Percentiles rank a stretch among this genome's conserved stretches.
Evolutionary conservation across 108 stramenopile species (phyloP).

Genomic region (Fragilaria crotonensis): DNA sequence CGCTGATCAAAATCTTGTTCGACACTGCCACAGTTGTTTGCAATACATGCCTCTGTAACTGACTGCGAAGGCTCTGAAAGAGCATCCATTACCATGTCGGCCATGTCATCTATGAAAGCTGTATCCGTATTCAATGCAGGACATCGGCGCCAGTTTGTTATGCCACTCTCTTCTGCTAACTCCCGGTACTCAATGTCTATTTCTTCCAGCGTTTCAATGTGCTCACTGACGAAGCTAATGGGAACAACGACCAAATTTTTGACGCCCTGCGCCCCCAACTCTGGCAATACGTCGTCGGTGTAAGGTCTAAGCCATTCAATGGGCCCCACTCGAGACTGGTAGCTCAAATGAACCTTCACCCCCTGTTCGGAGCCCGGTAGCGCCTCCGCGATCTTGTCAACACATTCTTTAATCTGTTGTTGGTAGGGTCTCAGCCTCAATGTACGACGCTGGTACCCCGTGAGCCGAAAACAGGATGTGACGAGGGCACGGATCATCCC

Average conservation of each 20-base stretch:
- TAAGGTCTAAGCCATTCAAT: constrained; percentile 98
- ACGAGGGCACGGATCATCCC: constrained; percentile 35
- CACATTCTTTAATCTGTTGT: constrained; percentile 84
- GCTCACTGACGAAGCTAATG: constrained; percentile 97
- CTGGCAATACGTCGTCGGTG: constrained; percentile 91
- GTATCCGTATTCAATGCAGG: constrained; percentile 94
- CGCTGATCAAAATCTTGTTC: constrained; percentile 42
- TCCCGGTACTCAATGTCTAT: constrained; percentile 99
- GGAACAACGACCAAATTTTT: constrained; percentile 96
- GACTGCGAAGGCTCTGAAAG: constrained; percentile 64
- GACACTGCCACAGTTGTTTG: constrained; percentile 73
- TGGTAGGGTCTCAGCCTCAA: constrained; percentile 95
- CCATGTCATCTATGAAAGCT: constrained; percentile 92
- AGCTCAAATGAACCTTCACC: constrained; percentile 78
- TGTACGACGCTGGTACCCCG: constrained; percentile 94
- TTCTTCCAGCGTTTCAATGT: constrained; percentile 98
- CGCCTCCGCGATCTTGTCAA: constrained; percentile 43
- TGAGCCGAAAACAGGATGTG: constrained; percentile 96
- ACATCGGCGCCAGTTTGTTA: constrained; percentile 85
- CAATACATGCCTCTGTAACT: constrained; percentile 81
- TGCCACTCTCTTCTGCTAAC: constrained; percentile 90
- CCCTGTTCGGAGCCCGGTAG: constrained; percentile 54
- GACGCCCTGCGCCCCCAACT: constrained; percentile 84
- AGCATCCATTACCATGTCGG: constrained; percentile 90
- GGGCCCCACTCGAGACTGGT: constrained; percentile 95